A percentile compares a stretch with the other conserved stretches of the same genome.
phyloP scores from a whole-genome alignment of 2,329 filamentous ascomycete genomes.

The Neonectria coccinea region DNA sequence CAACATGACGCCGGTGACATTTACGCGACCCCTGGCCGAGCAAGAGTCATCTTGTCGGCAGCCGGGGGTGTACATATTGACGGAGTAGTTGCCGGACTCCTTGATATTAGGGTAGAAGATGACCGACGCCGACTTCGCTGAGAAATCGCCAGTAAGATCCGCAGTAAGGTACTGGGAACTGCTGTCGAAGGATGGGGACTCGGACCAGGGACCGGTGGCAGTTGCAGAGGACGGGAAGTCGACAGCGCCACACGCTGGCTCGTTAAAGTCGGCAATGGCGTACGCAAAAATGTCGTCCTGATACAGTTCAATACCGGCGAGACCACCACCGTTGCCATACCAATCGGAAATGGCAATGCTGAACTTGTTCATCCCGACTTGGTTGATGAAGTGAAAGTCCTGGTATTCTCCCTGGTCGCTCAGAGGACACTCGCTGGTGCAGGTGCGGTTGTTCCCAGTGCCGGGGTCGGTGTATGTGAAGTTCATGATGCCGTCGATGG shows the following conservation, averaged over 20 bases:
- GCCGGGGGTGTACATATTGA: conserved; percentile 93
- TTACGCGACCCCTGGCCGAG: conserved; percentile 79
- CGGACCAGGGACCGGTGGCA: conserved; percentile 78
- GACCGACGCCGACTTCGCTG: conserved; percentile 72
- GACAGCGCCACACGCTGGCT: conserved; percentile 80
- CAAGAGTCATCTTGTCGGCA: conserved; percentile 86
- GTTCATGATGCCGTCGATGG: conserved; percentile 94
- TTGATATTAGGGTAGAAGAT: conserved; percentile 86
- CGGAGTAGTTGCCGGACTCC: conserved; percentile 90
- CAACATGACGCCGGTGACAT: conserved; percentile 80
- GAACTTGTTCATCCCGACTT: conserved; percentile 88
- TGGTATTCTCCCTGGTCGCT: conserved; percentile 79
- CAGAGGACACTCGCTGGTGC: conserved; percentile 87
- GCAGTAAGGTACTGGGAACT: conserved; percentile 82
- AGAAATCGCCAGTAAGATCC: conserved; percentile 66
- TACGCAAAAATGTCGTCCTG: conserved; percentile 88
- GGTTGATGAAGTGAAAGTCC: conserved; percentile 92
- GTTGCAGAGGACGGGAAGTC: conserved; percentile 73
- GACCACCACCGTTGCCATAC: conserved; percentile 86
- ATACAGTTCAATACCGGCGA: conserved; percentile 88
- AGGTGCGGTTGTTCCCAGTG: conserved; percentile 75
- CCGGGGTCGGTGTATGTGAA: conserved; percentile 86
- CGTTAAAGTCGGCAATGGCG: conserved; percentile 88
- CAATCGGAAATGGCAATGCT: conserved; percentile 86
- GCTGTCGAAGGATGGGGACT: conserved; percentile 75